These are phyloP conservation scores for Vigna reflexopilosa DNA, from an alignment of 306 rosid genomes.

Conservation along the genomic window DNA sequence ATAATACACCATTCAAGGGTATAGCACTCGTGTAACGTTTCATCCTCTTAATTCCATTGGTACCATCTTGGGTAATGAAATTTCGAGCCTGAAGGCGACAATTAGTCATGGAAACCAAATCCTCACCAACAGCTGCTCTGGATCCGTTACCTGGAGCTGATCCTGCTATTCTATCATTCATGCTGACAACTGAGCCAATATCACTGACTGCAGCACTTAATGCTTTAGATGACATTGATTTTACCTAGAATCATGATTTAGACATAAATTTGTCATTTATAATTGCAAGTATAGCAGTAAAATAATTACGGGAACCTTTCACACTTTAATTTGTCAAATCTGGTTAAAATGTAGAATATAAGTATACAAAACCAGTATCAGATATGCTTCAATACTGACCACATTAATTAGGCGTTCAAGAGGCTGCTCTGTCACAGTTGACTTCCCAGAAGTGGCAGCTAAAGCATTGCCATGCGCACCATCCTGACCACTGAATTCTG, in stretches of 20 bases:
- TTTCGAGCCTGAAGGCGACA: conserved; percentile 87
- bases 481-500: conserved; percentile 79
- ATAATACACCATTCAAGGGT: conserved; percentile 77
- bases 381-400: conserved; percentile 58
- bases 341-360: not conserved
- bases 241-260: conserved; percentile 65
- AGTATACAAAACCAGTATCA: conserved; percentile 7
- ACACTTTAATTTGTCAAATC: conserved; percentile 29
- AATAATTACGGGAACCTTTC: conserved; percentile 25
- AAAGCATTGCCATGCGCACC: conserved; percentile 62
- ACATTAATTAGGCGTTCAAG: conserved; percentile 80
- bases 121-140: conserved; percentile 97
- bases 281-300: conserved; percentile 25
- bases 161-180: conserved; percentile 95
- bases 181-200: conserved; percentile 83
- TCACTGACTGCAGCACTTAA: conserved; percentile 82
- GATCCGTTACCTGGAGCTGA: conserved; percentile 96
- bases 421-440: conserved; percentile 78
- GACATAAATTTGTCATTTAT: conserved; percentile 36
- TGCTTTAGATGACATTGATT: conserved; percentile 73
- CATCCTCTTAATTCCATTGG: conserved; percentile 80
- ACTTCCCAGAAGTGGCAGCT: conserved; percentile 66
- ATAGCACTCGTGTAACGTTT: conserved; percentile 78
- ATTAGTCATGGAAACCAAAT: conserved; percentile 90
- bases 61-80: conserved; percentile 72